Conservation (phyloP, 139 green algal genomes). For the Tetratostichococcus sp. region DNA sequence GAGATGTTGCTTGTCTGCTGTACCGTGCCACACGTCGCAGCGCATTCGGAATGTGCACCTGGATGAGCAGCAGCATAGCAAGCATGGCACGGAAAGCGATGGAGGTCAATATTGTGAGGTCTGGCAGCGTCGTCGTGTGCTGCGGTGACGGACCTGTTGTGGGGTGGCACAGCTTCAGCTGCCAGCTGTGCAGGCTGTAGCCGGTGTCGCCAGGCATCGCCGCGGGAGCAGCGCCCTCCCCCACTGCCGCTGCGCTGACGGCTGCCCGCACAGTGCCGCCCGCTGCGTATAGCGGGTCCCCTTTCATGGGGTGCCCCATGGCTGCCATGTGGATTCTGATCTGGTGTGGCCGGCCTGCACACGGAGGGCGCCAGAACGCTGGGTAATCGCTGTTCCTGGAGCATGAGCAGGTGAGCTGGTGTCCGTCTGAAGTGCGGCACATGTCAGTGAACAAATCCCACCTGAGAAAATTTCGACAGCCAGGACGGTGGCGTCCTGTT, state of each 20-base stretch:
- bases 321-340: conserved; percentile 63
- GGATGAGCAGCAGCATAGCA: too few relatives aligned
- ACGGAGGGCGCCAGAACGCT: neutral
- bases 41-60: too few relatives aligned
- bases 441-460: neutral
- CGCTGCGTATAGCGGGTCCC: conserved; percentile 51
- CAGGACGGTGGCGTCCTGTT: conserved; percentile 4
- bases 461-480: conserved; percentile 24
- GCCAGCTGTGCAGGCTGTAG: conserved; percentile 1
- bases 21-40: too few relatives aligned
- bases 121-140: too few relatives aligned
- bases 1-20: neutral
- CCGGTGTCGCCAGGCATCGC: neutral
- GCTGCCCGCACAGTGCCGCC: conserved; percentile 11
- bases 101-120: too few relatives aligned
- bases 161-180: neutral
- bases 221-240: neutral
- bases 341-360: conserved; percentile 56
- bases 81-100: too few relatives aligned
- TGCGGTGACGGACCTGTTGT: too few relatives aligned
- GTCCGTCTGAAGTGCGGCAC: too few relatives aligned
- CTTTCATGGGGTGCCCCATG: conserved; percentile 52
- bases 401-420: too few relatives aligned
- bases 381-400: too few relatives aligned
- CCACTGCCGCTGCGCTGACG: too few relatives aligned